phyloP scores from a whole-genome alignment of 2,329 filamentous ascomycete species.

The Bretziella fagacearum region DNA sequence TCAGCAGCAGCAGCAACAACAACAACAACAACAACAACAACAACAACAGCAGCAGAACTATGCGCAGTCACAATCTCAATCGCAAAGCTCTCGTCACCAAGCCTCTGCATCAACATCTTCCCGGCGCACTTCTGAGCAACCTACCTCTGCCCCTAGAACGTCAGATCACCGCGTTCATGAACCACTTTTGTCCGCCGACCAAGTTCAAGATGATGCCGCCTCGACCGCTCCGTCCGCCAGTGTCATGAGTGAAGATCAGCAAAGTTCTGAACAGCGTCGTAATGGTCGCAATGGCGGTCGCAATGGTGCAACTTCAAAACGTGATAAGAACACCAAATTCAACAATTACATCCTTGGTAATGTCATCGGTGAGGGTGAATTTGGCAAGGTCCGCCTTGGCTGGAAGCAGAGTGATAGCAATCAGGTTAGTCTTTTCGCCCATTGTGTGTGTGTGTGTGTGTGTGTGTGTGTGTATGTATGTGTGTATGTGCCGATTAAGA shows the following conservation, averaged over 20 bases:
- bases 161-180: conserved; percentile 16
- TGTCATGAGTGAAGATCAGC: conserved; percentile 25
- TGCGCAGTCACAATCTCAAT: conserved; percentile 5
- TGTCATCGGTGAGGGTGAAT: conserved; percentile 93
- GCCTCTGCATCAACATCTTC: conserved; percentile 1
- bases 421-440: conserved; percentile 34
- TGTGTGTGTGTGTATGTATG: too few relatives aligned
- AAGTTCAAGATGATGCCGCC: conserved; percentile 24
- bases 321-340: conserved; percentile 66
- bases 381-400: conserved; percentile 94
- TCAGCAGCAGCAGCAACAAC: conserved; percentile 7
- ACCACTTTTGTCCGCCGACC: conserved; percentile 12
- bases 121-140: conserved; percentile 3
- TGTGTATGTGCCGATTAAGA: too few relatives aligned
- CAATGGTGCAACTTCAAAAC: conserved; percentile 20
- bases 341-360: conserved; percentile 92
- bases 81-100: conserved; percentile 5
- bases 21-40: not conserved
- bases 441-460: too few relatives aligned
- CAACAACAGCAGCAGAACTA: not conserved
- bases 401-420: conserved; percentile 94
- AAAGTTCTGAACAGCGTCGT: conserved; percentile 24
- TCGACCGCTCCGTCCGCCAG: conserved; percentile 30
- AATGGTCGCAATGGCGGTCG: conserved; percentile 11
- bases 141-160: conserved; percentile 17